Evolutionary conservation across 225 moss, liverwort and hornwort species (phyloP), one percentile per base, ranked within the genome.

Genomic region (Pseudisothecium myosuroides): DNA sequence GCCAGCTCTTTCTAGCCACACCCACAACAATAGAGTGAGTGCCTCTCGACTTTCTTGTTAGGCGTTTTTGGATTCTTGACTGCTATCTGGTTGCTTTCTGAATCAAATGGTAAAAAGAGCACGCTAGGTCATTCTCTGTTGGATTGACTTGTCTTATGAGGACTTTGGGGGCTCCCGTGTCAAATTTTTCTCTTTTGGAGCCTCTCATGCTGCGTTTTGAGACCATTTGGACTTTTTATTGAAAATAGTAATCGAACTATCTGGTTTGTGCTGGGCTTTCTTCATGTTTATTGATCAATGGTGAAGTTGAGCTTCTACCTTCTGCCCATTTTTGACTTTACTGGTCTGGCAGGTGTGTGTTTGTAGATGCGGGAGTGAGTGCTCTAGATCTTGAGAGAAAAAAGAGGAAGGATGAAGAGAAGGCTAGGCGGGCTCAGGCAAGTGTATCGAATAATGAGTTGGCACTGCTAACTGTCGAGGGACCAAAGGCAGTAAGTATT

Each of bases 291-390:
- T 85, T 24, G n/a, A 72, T 79, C 81, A 41, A 89, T 60, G 77
- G 63, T 87, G 72, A 84, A 81, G 34, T 87, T 39, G 63, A 83
- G 83, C 61, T 83, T 80, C 37, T 67, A 27, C 71, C 58, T 82
- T 89, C 39, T 83, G 69, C 83, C 14, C 55, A 68, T 88, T 83
- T 45, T 76, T 90, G 89, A 91, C 86, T 68, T 81, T 62, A 86
- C 69, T 81, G 61, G 34, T 75, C 56, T 84, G 86, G 85, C 92
- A 97, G 99, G 91, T 99, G 99, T 90, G 96, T 99, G 43, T 99
- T 99, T 94, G 99, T 99, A 87, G 99, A 99, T 94, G 96, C 96
- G 79, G 99, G 99, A 80, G 94, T 99, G 83, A 99, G 93, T 94
- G 95, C 95, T 59, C 62, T 97, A 62, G 99, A 99, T 90, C 92